These are phyloP conservation scores for Cladosporium sp. DNA, from an alignment of 2,329 filamentous ascomycete species.

Conservation along the genomic window DNA sequence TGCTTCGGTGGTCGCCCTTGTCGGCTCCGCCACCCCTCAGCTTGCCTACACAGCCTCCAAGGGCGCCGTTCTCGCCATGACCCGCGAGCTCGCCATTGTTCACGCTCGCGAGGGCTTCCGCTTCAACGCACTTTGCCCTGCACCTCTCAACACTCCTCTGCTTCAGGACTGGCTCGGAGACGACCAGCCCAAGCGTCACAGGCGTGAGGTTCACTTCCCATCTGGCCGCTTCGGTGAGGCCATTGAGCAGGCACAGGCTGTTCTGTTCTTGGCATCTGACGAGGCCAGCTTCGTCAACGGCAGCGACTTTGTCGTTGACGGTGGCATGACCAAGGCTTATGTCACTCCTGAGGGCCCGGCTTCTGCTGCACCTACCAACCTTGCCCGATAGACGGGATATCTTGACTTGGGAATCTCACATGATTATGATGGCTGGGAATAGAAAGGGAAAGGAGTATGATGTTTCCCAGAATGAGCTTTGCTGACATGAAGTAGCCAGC, in stretches of 20 bases:
- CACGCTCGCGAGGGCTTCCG: constrained; percentile 85
- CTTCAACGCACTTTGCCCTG: constrained; percentile 88
- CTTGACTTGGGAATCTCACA: neutral
- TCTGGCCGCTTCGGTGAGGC: constrained; percentile 85
- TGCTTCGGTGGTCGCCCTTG: constrained; percentile 80
- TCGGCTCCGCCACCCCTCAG: constrained; percentile 83
- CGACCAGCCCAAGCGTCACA: constrained; percentile 72
- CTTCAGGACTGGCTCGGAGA: constrained; percentile 92
- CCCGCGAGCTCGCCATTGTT: constrained; percentile 84
- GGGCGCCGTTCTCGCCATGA: constrained; percentile 85
- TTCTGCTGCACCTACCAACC: constrained; percentile 44
- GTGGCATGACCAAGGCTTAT: constrained; percentile 92
- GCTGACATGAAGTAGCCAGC: constrained; percentile 8
- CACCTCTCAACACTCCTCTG: constrained; percentile 85
- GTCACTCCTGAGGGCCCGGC: constrained; percentile 59
- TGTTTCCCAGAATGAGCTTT: neutral
- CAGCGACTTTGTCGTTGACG: constrained; percentile 90
- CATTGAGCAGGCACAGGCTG: constrained; percentile 87
- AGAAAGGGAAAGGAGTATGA: neutral
- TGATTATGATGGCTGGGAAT: neutral
- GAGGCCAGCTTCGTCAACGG: constrained; percentile 89
- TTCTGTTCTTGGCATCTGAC: constrained; percentile 81
- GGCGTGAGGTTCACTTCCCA: constrained; percentile 87
- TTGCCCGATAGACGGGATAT: constrained; percentile 23
- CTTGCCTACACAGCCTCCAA: constrained; percentile 92